A percentile compares a stretch with the other conserved stretches of the same genome.
phyloP scores from a whole-genome alignment of 352 stramenopile genomes.

The Globisporangium spinosum region DNA sequence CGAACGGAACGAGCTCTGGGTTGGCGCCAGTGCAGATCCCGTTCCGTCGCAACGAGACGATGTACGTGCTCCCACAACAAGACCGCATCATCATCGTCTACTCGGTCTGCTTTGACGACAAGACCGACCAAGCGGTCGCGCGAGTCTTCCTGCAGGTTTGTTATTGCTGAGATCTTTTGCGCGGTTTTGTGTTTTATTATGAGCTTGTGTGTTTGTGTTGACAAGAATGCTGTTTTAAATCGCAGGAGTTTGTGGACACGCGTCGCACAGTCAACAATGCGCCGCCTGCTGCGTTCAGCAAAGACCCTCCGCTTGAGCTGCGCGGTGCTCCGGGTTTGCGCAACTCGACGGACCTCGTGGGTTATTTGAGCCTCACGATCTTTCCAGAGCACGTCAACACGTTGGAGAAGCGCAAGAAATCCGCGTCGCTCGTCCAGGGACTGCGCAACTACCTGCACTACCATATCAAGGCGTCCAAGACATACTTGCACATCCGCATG shows the following conservation, averaged over 20 bases:
- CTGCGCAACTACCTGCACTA: slow-evolving; percentile 95
- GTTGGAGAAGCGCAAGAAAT: slow-evolving; percentile 85
- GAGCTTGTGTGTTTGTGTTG: too few species aligned
- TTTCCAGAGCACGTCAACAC: slow-evolving; percentile 90
- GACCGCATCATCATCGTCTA: slow-evolving; percentile 92
- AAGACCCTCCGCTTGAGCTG: slow-evolving; percentile 88
- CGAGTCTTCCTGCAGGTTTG: slow-evolving; percentile 86
- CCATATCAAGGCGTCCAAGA: slow-evolving; percentile 96
- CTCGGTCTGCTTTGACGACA: slow-evolving; percentile 91
- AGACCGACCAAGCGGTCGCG: slow-evolving; percentile 88
- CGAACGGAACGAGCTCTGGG: slow-evolving; percentile 50
- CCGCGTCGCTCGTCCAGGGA: slow-evolving; percentile 79
- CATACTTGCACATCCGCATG: slow-evolving; percentile 95
- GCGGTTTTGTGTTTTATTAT: too few species aligned
- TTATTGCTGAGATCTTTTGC: not conserved
- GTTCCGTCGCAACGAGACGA: slow-evolving; percentile 84
- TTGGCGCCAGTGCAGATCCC: slow-evolving; percentile 74
- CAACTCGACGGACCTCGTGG: slow-evolving; percentile 70
- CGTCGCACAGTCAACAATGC: slow-evolving; percentile 91
- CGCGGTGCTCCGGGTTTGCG: slow-evolving; percentile 59
- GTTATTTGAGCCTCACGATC: slow-evolving; percentile 87
- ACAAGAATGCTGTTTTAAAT: not conserved
- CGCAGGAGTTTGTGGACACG: slow-evolving; percentile 91
- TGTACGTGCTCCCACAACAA: slow-evolving; percentile 80
- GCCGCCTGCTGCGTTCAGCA: slow-evolving; percentile 89